Base-by-base conservation (phyloP, 139 green algal species). In the Pleodorina starrii region DNA sequence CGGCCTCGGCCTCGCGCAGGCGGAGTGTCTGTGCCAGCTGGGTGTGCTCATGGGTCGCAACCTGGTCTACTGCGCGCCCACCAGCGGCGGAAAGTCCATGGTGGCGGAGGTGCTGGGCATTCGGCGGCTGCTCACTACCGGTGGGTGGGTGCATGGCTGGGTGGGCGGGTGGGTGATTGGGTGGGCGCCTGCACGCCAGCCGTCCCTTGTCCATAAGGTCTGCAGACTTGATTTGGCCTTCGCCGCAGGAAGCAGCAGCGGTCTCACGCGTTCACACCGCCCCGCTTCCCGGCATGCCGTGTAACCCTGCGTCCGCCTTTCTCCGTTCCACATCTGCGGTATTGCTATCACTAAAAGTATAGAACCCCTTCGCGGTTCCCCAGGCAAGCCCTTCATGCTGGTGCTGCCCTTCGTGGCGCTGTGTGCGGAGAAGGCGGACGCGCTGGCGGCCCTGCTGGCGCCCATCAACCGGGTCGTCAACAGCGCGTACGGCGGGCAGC, bases 21-120 rank as follows among this genome's bases (percentile, higher is more conserved):
- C 93, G 0, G 94, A 95, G 84, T 96, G 92, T 76, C 86, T 97
- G 10, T 93, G 60, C 51, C 54, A 79, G 77, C 85, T 85, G 16
- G 93, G 92, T 23, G 96, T 98, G 51, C 91, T 98, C 63, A 79
- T 84, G n/a, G 94, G 93, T 0, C 46, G 91, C 82, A 98, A 96
- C 91, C 90, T 98, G 48, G 95, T 98, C 69, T 98, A 97, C 94
- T 95, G 92, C 75, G 96, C 96, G 19, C 96, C 96, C 44, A 98
- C 96, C 54, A 97, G 93, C 77, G 95, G 94, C 19, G 95, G 95
- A 54, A 97, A 97, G 90, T 93, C 89, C 60, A 87, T 97, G 63
- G 94, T 97, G 48, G 93, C 96, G 17, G 96, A 98, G 89, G 79
- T 97, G 29, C 89, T 98, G 5, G 92, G 93, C 59, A 86, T 98